Conservation (phyloP, 768 basidiomycete species). For the Lenzites betulinus region DNA sequence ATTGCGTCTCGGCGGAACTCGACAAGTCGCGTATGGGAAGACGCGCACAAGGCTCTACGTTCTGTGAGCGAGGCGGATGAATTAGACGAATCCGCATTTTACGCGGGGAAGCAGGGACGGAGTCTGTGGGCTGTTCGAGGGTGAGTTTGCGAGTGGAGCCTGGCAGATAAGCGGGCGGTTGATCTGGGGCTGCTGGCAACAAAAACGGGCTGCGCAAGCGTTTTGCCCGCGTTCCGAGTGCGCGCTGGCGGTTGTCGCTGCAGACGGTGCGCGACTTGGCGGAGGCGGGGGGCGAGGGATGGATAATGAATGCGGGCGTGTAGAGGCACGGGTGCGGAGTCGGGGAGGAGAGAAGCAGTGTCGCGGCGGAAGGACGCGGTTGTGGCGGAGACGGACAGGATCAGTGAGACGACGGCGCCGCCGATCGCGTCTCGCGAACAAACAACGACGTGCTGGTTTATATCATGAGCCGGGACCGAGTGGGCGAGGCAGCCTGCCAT, state of each 20-base stretch:
- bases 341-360: neutral
- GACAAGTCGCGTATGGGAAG: constrained; percentile 31
- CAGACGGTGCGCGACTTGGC: too few species aligned
- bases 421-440: too few species aligned
- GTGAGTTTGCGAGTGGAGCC: neutral
- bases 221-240: too few species aligned
- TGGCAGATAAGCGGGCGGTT: neutral
- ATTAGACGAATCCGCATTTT: constrained; percentile 24
- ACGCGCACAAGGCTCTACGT: neutral
- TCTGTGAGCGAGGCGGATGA: neutral
- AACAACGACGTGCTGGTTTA: too few species aligned
- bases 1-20: constrained; percentile 4
- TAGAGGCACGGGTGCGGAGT: neutral
- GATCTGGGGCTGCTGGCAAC: neutral
- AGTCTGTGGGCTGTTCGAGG: neutral
- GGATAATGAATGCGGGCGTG: too few species aligned
- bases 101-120: neutral
- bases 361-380: neutral
- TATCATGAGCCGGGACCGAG: too few species aligned
- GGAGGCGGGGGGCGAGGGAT: neutral
- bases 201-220: too few species aligned
- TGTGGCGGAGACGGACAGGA: too few species aligned
- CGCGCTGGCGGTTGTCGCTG: too few species aligned
- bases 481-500: too few species aligned
- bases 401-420: too few species aligned